Evolutionary conservation across 106 monocot genomes (phyloP).

Genomic region (Platanthera zijinensis): DNA sequence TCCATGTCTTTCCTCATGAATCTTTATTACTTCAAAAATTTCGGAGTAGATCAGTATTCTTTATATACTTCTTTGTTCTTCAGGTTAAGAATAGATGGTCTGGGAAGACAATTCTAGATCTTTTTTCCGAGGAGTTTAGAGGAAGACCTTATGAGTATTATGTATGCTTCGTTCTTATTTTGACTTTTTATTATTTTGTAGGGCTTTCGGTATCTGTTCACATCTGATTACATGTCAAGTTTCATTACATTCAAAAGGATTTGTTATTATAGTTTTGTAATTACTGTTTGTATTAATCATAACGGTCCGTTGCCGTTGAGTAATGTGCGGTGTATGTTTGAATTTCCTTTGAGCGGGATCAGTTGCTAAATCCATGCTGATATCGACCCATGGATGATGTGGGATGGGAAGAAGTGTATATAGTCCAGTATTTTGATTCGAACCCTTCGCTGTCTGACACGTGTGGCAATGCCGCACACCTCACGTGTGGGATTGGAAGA

Average conservation of each 20-base stretch:
- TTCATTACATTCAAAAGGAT: background rate
- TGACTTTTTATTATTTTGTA: background rate
- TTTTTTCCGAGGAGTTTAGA: slow-evolving; percentile 89
- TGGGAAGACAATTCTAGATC: slow-evolving; percentile 85
- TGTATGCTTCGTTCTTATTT: slow-evolving; percentile 26
- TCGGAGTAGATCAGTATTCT: background rate
- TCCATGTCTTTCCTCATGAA: background rate
- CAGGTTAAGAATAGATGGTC: slow-evolving; percentile 94
- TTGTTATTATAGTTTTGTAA: too few relatives aligned
- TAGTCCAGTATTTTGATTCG: too few relatives aligned
- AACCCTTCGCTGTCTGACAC: too few relatives aligned
- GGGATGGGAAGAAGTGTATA: too few relatives aligned
- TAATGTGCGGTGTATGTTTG: too few relatives aligned
- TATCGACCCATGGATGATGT: too few relatives aligned
- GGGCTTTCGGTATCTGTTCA: background rate
- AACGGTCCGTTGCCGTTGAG: too few relatives aligned
- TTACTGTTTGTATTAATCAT: too few relatives aligned
- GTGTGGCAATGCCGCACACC: too few relatives aligned
- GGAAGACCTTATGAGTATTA: slow-evolving; percentile 81
- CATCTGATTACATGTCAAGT: background rate
- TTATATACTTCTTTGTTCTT: background rate
- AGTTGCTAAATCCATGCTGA: too few relatives aligned
- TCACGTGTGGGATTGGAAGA: too few relatives aligned
- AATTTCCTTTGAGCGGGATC: too few relatives aligned
- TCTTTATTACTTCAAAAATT: background rate